Evolutionary conservation across 2,329 filamentous ascomycete genomes (phyloP), one percentile per base, ranked within the genome.

Genomic region (Mariannaea sp.): DNA sequence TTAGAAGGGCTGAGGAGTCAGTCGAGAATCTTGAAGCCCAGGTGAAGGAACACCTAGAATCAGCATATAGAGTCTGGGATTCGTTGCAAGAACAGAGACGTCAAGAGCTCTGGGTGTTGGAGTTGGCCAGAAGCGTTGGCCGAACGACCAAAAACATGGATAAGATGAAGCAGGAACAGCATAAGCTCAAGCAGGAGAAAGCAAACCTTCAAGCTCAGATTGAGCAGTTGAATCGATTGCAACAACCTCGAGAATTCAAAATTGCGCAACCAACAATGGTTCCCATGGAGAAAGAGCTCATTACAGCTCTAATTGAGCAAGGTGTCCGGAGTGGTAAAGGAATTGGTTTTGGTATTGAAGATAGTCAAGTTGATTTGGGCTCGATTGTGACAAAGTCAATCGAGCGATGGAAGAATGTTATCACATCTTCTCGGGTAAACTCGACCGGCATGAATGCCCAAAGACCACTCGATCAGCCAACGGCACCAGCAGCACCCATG

Each of bases 51-150:
- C 93, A 97, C 68, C 71, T 96, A 5, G 82, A 88, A n/a, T 83
- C 86, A 12, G 86, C 90, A 1, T 96, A 86, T 68, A 79, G 81
- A 6, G 87, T 90, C 35, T 97, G 92, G 92, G 83, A 83, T 45
- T 77, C 77, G 2, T 76, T 94, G 20, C 73, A 85, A 0, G 59
- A 70, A 2, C 79, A 82, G 29, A 78, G 82, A 17, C 80, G 81
- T 46, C 76, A 76, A 20, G 82, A 86, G 58, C 75, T 86, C 6
- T 87, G 84, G 84, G 71, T 78, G 5, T 67, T 87, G 29, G 83
- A 86, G 65, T 71, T 87, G 32, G 84, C 84, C 0, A 75, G 84
- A n/a, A 76, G 78, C 24, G 75, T 86, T 2, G 81, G 82, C 5
- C 72, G 78, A 50, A 83, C 80, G 59, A 77, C 83, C 55, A 82